A percentile compares a stretch with the other conserved stretches of the same genome.
phyloP scores from a whole-genome alignment of 345 rosid genomes.

The Citrus glauca region DNA sequence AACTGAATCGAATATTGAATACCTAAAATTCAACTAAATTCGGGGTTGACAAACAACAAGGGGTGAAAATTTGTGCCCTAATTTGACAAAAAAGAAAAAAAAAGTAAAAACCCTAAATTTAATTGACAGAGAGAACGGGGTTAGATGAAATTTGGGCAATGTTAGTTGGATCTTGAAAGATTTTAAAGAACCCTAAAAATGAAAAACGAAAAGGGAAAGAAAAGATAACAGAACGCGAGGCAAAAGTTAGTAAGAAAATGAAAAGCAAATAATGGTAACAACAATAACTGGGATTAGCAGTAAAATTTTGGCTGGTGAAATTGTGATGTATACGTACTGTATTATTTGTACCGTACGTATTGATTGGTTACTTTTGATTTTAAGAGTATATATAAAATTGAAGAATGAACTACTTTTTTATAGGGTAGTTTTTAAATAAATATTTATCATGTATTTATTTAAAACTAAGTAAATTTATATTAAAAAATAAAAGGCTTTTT shows the following conservation, averaged over 20 bases:
- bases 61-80: neutral
- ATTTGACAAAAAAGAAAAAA: neutral
- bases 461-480: neutral
- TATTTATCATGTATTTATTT: neutral
- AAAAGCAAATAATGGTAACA: neutral
- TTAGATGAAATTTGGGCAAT: slow-evolving; percentile 21
- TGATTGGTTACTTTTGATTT: neutral
- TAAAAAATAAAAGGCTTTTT: neutral
- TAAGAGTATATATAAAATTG: neutral
- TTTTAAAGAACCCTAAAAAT: slow-evolving; percentile 27
- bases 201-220: neutral
- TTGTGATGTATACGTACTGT: neutral
- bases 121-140: slow-evolving; percentile 14
- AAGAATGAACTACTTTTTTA: neutral
- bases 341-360: neutral
- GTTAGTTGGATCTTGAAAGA: slow-evolving; percentile 42
- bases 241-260: neutral
- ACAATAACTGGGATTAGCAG: neutral
- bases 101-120: slow-evolving; percentile 36
- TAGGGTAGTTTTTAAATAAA: neutral
- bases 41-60: neutral
- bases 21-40: slow-evolving; percentile 15
- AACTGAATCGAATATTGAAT: slow-evolving; percentile 23
- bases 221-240: neutral
- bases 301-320: neutral